Evolutionary conservation across 106 monocot genomes (phyloP).

Genomic region (Allium fistulosum): DNA sequence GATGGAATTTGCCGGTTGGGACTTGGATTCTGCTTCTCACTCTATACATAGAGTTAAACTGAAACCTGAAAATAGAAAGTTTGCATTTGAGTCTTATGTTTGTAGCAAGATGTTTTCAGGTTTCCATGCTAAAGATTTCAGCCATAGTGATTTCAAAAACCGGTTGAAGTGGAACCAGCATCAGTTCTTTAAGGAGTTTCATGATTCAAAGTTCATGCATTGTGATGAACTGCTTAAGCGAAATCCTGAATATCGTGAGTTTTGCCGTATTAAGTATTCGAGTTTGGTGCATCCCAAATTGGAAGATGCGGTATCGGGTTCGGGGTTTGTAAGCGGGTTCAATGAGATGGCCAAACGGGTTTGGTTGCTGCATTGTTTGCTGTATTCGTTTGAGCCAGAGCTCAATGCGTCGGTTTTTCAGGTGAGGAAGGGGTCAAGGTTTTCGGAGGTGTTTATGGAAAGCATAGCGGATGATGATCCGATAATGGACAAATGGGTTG

Average conservation of each 20-base stretch:
- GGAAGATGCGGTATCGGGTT: conserved; percentile 42
- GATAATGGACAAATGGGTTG: conserved; percentile 10
- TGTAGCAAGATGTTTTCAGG: conserved; percentile 50
- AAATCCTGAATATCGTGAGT: conserved; percentile 13
- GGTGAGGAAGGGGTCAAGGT: conserved; percentile 32
- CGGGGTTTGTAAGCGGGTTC: conserved; percentile 40
- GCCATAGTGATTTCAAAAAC: conserved; percentile 2
- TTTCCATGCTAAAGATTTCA: conserved; percentile 49
- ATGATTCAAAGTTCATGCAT: conserved; percentile 8
- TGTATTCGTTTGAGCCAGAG: conserved; percentile 46
- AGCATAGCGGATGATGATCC: conserved; percentile 26
- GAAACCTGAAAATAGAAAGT: conserved; percentile 19
- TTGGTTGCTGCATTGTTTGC: conserved; percentile 70
- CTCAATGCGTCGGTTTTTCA: conserved; percentile 40
- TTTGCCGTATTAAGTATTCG: conserved; percentile 48
- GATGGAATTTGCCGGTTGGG: conserved; percentile 62
- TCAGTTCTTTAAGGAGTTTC: conserved; percentile 62
- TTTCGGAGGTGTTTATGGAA: conserved; percentile 84
- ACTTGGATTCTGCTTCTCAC: conserved; percentile 43
- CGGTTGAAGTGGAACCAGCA: conserved; percentile 18
- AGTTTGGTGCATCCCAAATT: conserved; percentile 50
- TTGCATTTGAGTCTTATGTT: conserved; percentile 65
- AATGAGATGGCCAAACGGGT: conserved; percentile 64
- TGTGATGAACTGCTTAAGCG: not conserved
- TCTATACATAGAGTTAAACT: conserved; percentile 19